Evolutionary conservation across 2,329 filamentous ascomycete genomes (phyloP), one percentile per base, ranked within the genome.

Genomic region (Alternaria alternata): DNA sequence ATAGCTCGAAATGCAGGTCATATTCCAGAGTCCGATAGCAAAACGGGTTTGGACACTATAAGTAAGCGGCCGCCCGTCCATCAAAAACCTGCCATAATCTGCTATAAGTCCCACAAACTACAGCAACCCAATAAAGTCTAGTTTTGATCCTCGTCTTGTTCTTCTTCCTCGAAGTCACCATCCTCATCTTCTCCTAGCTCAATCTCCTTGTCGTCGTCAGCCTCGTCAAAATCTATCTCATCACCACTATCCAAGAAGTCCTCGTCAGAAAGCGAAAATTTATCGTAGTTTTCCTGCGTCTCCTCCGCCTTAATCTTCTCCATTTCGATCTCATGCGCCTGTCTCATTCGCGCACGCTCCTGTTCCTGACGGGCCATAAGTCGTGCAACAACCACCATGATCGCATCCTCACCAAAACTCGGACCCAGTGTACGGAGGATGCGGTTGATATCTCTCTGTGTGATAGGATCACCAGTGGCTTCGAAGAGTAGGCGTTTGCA

Each of bases 401-500:
- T 38, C 11, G 20, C 39, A 2, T 51, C 34, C 28, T 61, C 52
- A 2, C 49, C 51, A 22, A 28, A 57, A 5, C 41, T 2, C 2
- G 49, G 48, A 3, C 57, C 51, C 14, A 68, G 55, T 1, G 14
- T 18, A 14, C 32, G 24, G 0, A 65, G 12, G 6, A 65, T 20
- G 1, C n/a, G 8, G 39, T 53, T 51, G 14, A 62, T 22, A 16
- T 66, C 65, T 18, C 42, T 24, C 20, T 66, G 58, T 1, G 67
- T 66, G 24, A 69, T 51, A 3, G 32, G n/a, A 0, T 64, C 51
- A 8, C 11, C 20, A 7, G 32, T 42, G 5, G 48, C 22, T 12
- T 69, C 54, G 41, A 67, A 71, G 7, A 72, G 59, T 7, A 63
- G 49, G 49, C 61, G 62, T 5, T 54, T 61, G 59, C 70, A 72